A percentile compares a stretch with the other conserved stretches of the same genome.
Evolutionary conservation across 768 basidiomycete genomes (phyloP).

Genomic region (Lentinula detonsa): DNA sequence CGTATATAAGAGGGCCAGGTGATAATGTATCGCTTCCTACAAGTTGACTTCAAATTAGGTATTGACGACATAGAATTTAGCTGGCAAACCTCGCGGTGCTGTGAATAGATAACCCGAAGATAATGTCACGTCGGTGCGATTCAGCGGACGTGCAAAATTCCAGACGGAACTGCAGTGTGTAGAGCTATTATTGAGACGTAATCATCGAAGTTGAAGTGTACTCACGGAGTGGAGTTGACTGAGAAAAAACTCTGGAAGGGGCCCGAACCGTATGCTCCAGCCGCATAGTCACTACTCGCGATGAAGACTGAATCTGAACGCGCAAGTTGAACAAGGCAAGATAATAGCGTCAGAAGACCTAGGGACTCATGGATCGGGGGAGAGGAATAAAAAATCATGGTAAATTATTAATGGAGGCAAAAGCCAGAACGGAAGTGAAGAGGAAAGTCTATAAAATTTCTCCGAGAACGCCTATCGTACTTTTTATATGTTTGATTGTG

Average conservation of each 20-base stretch:
- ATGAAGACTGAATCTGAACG: not conserved
- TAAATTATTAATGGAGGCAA: not conserved
- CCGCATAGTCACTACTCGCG: not conserved
- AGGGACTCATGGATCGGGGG: too few species aligned
- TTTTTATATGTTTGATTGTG: too few species aligned
- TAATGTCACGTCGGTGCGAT: not conserved
- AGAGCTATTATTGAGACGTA: too few species aligned
- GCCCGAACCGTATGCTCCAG: not conserved
- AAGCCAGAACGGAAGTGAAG: too few species aligned
- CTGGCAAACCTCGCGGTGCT: not conserved
- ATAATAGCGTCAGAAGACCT: not conserved
- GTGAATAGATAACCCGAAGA: not conserved
- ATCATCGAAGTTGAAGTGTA: not conserved
- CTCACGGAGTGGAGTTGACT: constrained; percentile 1
- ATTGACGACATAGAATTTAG: not conserved
- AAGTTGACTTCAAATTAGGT: not conserved
- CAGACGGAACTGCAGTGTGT: not conserved
- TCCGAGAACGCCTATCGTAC: too few species aligned
- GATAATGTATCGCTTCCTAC: not conserved
- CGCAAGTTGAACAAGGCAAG: not conserved
- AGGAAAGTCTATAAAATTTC: too few species aligned
- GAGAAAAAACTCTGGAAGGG: not conserved
- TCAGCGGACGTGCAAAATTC: not conserved
- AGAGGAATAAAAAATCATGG: not conserved
- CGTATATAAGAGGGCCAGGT: not conserved